Evolutionary conservation across 2,329 filamentous ascomycete species (phyloP).

Genomic region (Diaporthe nobilis): DNA sequence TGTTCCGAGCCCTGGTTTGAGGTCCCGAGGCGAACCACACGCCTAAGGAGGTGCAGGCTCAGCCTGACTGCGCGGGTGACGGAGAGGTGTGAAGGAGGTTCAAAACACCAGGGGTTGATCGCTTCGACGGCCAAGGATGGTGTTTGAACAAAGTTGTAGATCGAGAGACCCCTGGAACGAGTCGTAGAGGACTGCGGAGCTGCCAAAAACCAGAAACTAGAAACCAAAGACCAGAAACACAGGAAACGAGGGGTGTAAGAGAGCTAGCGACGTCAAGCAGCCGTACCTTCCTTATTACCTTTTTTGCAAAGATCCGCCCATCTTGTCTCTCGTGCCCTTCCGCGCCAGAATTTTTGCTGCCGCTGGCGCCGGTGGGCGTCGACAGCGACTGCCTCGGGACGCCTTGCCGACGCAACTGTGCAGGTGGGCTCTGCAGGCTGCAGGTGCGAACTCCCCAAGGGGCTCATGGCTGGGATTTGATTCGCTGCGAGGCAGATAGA

Average conservation of each 20-base stretch:
- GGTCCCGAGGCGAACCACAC: constrained; percentile 1
- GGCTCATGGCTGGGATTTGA: background rate
- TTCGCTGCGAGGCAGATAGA: constrained; percentile 28
- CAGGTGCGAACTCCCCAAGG: background rate
- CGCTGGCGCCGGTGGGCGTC: constrained; percentile 4
- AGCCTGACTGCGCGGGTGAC: constrained; percentile 11
- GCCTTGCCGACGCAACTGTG: constrained; percentile 2
- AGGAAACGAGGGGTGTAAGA: background rate
- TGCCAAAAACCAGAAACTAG: background rate
- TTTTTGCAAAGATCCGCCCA: background rate
- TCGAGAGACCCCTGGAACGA: constrained; percentile 2
- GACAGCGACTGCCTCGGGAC: constrained; percentile 6
- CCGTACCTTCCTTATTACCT: constrained; percentile 20
- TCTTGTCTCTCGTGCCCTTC: background rate
- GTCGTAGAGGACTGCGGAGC: background rate
- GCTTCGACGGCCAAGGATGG: constrained; percentile 5
- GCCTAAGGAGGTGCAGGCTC: background rate
- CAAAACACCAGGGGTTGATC: constrained; percentile 22
- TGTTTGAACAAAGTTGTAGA: constrained; percentile 8
- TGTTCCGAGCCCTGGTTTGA: constrained; percentile 8
- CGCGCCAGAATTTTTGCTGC: background rate
- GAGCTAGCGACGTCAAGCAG: background rate
- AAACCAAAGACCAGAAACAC: constrained; percentile 3
- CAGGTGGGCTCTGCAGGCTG: constrained; percentile 16
- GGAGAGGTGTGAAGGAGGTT: background rate